Evolutionary conservation across 2,329 filamentous ascomycete genomes (phyloP), one percentile per base, ranked within the genome.

Genomic region (Alternaria brassicae): DNA sequence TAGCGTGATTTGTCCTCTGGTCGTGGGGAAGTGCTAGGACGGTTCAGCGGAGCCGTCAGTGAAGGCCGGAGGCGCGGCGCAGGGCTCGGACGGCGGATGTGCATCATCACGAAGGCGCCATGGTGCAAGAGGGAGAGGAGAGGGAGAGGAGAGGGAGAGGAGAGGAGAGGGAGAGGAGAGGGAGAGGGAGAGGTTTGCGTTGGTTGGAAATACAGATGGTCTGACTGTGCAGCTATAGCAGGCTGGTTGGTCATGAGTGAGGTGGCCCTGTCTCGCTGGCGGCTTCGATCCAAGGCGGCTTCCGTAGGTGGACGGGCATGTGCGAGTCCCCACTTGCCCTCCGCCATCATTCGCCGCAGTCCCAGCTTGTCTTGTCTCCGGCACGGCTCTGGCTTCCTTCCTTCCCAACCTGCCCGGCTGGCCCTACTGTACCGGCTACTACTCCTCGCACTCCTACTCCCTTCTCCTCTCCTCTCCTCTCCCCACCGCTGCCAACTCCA

Each of bases 281-380:
- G 44, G 30, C 44, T 48, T 48, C 28, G 44, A n/a, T n/a, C n/a
- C n/a, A 47, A 45, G 45, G 59, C 51, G 59, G 50, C 50, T 55
- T 58, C 50, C 36, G 13, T 47, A 10, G 39, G 23, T 28, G 27
- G 44, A 58, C 55, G 36, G 32, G 53, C 45, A 52, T 41, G 8
- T 19, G 27, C n/a, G 45, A 23, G 68, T 51, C 62, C 55, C 58
- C 66, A 61, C 60, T 49, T 59, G 61, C 62, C 61, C 53, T 51
- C 44, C 7, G 58, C 66, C 60, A 52, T 67, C 53, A 66, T 71
- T 72, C 67, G 69, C 65, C 63, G 68, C 66, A 65, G 61, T 58
- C 49, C 51, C 44, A 61, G 49, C 52, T 60, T 53, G 39, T 61
- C 52, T 60, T 53, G 39, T 61, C 51, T 55, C 52, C 54, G 45